Conservation (phyloP, 2,329 filamentous ascomycete genomes). For the Aureobasidium uvarum region DNA sequence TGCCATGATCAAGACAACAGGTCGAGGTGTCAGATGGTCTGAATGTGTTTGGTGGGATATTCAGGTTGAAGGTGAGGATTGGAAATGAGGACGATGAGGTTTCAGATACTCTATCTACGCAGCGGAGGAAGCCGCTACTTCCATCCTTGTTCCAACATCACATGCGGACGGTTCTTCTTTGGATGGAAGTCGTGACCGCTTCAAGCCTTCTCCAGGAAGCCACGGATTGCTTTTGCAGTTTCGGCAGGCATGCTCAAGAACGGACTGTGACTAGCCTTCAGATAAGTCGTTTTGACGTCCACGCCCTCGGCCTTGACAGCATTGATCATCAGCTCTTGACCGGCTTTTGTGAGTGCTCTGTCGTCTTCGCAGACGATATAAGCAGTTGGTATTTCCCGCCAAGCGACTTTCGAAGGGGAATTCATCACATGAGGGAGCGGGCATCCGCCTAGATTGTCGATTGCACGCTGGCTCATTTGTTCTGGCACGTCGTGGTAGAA, state of each 20-base stretch:
- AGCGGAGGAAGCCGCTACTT: slow-evolving; percentile 1
- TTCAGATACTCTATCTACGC: background rate
- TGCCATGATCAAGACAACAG: background rate
- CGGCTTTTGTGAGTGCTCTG: slow-evolving; percentile 38
- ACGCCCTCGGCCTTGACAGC: slow-evolving; percentile 27
- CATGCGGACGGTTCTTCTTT: background rate
- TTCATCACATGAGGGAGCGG: background rate
- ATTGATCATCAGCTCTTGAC: slow-evolving; percentile 42
- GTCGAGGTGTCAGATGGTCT: background rate
- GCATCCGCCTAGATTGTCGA: background rate
- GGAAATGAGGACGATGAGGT: background rate
- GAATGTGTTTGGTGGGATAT: background rate
- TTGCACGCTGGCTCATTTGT: slow-evolving; percentile 7
- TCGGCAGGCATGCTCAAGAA: slow-evolving; percentile 34
- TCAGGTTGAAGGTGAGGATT: background rate
- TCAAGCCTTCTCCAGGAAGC: slow-evolving; percentile 28
- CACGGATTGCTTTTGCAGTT: slow-evolving; percentile 29
- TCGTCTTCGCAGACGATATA: slow-evolving; percentile 46
- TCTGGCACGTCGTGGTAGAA: slow-evolving; percentile 22
- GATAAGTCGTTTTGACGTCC: slow-evolving; percentile 28
- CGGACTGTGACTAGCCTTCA: slow-evolving; percentile 34
- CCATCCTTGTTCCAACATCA: background rate
- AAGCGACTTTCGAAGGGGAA: slow-evolving; percentile 1
- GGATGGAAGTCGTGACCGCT: background rate
- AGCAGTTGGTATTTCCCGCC: slow-evolving; percentile 41